Base-by-base conservation (phyloP, 1,284 basidiomycete species). In the Takashimella tepidaria region DNA sequence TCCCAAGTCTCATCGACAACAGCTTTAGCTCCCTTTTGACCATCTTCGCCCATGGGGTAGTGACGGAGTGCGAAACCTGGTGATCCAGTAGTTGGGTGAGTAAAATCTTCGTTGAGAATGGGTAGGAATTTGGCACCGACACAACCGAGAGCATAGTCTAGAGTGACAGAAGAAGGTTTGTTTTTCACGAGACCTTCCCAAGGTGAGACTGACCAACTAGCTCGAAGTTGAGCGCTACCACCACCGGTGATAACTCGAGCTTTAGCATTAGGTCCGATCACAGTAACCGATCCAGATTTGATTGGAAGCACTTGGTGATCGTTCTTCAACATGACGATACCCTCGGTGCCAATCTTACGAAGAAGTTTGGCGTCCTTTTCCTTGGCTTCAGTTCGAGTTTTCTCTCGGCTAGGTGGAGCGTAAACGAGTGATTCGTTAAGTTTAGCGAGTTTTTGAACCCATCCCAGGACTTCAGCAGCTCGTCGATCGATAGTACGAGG, bases 281-380 rank as follows among this genome's bases (percentile, higher is more conserved):
- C 78, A 6, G 81, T 81, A 53, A 83, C 78, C 47, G 61, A 20
- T 70, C 0, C 44, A 71, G 27, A 40, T 20, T 52, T 53, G 43
- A 70, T 31, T 10, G 68, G 68, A 2, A 70, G 61, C 3, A 63
- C 53, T 1, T 27, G 41, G n/a, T 53, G 20, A 5, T 63, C 65
- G 66, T 89, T 89, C 74, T 86, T 85, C 54, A 89, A 75, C 21
- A 88, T 74, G 11, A 88, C 85, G 59, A 87, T 83, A 0, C 82
- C 81, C 54, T 85, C 82, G 6, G 56, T 57, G 4, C 56, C 66
- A 10, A 68, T 54, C 22, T 54, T 59, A 47, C 65, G 60, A 20
- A 64, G 48, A 5, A 67, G 19, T 43, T 56, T 60, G 13, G 62
- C 62, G 49, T 70, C 66, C 5, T 47, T 44, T 21, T 60, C 58